phyloP scores from a whole-genome alignment of 495 filamentous ascomycete species.

The Penicillium waksmanii region DNA sequence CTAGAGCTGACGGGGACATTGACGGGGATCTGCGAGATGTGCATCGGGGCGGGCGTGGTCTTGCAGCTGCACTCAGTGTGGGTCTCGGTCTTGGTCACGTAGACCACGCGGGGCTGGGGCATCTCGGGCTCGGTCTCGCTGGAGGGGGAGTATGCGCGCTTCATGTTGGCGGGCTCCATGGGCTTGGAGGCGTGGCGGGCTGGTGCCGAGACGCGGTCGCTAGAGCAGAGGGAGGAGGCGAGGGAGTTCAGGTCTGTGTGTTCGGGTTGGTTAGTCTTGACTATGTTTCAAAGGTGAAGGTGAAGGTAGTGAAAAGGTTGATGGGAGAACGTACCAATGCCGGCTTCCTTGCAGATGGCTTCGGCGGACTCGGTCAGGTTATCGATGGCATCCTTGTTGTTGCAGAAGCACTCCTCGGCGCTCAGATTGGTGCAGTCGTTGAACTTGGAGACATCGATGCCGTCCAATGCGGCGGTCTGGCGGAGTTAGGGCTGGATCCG shows the following conservation, averaged over 20 bases:
- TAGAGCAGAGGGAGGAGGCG: constrained; percentile 12
- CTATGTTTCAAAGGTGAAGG: background rate
- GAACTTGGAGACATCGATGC: constrained; percentile 11
- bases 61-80: constrained; percentile 26
- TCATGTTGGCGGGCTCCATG: constrained; percentile 24
- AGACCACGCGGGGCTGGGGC: constrained; percentile 21
- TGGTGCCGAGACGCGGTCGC: constrained; percentile 6
- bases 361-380: constrained; percentile 8
- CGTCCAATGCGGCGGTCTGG: constrained; percentile 17
- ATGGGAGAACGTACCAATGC: constrained; percentile 17
- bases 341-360: constrained; percentile 13
- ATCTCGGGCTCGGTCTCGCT: background rate
- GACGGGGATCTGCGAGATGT: constrained; percentile 33
- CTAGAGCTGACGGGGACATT: constrained; percentile 24
- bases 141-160: constrained; percentile 25
- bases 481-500: constrained; percentile 3
- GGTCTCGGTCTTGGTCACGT: constrained; percentile 30
- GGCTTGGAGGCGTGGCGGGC: constrained; percentile 29
- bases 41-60: constrained; percentile 16
- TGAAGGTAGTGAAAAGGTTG: background rate
- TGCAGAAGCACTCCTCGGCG: constrained; percentile 24
- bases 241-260: constrained; percentile 16
- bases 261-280: constrained; percentile 1
- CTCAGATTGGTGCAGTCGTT: constrained; percentile 16
- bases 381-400: constrained; percentile 22